Evolutionary conservation across 2,329 filamentous ascomycete genomes (phyloP).

Genomic region (Trematosphaeria pertusa): DNA sequence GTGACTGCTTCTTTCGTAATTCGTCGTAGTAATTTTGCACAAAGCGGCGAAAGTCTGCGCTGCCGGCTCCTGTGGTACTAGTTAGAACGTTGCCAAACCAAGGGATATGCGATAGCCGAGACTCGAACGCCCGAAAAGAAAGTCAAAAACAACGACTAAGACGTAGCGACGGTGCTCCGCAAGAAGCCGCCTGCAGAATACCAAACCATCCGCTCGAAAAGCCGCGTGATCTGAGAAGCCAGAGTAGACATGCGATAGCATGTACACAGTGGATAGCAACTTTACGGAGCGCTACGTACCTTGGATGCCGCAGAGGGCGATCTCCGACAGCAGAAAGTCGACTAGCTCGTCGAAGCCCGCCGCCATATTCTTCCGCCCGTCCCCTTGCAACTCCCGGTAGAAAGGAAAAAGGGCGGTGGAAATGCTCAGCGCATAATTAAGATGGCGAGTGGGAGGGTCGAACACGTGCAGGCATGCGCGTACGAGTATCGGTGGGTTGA

Average conservation of each 20-base stretch:
- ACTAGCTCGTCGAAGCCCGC: slow-evolving; percentile 63
- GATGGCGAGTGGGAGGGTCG: slow-evolving; percentile 24
- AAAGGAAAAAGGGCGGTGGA: slow-evolving; percentile 11
- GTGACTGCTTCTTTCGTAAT: slow-evolving; percentile 13
- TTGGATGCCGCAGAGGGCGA: slow-evolving; percentile 64
- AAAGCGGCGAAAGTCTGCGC: slow-evolving; percentile 49
- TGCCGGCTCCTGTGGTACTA: slow-evolving; percentile 46
- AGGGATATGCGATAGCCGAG: slow-evolving; percentile 8
- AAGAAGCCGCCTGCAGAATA: too few relatives aligned
- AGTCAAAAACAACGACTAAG: slow-evolving; percentile 2
- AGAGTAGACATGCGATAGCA: background rate
- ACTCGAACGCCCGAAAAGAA: slow-evolving; percentile 17
- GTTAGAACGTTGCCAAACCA: slow-evolving; percentile 4
- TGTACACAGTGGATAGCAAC: background rate
- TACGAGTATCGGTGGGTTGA: background rate
- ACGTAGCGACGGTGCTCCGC: too few relatives aligned
- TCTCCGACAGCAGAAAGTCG: slow-evolving; percentile 64
- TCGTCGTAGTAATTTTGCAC: slow-evolving; percentile 46
- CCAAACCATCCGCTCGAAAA: too few relatives aligned
- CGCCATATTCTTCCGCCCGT: slow-evolving; percentile 33
- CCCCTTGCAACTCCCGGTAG: slow-evolving; percentile 22
- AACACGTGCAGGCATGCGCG: slow-evolving; percentile 20
- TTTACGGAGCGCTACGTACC: slow-evolving; percentile 54
- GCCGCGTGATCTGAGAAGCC: too few relatives aligned
- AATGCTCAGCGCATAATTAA: slow-evolving; percentile 20